Evolutionary conservation across 352 stramenopile species (phyloP).

Genomic region (Phytophthora fragariaefolia): DNA sequence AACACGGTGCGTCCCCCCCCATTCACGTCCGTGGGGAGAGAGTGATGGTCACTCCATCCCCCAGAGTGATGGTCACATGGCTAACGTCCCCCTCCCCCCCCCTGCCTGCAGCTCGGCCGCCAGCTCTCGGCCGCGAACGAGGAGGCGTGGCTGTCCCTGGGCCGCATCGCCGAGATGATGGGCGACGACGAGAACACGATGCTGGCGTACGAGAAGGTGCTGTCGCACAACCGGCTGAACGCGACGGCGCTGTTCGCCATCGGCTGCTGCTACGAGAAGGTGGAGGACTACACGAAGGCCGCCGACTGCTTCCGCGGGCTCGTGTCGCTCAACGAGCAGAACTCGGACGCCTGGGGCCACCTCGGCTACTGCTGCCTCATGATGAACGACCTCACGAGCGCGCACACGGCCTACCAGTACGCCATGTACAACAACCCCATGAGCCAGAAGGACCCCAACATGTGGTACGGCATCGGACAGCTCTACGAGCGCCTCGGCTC

Average conservation of each 20-base stretch:
- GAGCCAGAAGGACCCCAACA: constrained; percentile 87
- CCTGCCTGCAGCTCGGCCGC: constrained; percentile 49
- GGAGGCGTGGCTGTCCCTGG: constrained; percentile 83
- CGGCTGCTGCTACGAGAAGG: constrained; percentile 88
- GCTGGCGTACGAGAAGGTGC: constrained; percentile 88
- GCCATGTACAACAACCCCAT: constrained; percentile 92
- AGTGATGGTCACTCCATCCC: constrained; percentile 33
- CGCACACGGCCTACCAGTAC: constrained; percentile 89
- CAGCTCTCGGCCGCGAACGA: constrained; percentile 84
- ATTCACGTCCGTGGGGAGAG: too few relatives aligned
- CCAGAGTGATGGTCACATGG: not conserved
- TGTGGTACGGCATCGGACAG: constrained; percentile 90
- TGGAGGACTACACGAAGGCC: constrained; percentile 88
- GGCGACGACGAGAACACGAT: constrained; percentile 91
- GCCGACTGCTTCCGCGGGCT: constrained; percentile 89
- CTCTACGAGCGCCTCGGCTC: constrained; percentile 87
- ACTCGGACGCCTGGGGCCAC: constrained; percentile 87
- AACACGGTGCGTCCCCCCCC: constrained; percentile 54
- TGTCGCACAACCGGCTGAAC: constrained; percentile 90
- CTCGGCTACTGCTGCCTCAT: constrained; percentile 90
- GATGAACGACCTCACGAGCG: constrained; percentile 90
- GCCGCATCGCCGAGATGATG: constrained; percentile 91
- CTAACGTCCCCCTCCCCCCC: not conserved
- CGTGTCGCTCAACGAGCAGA: constrained; percentile 85
- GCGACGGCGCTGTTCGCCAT: constrained; percentile 83